Percentiles rank a stretch among this genome's conserved stretches.
phyloP scores from a whole-genome alignment of 2,329 filamentous ascomycete genomes.

The Aciculosporium take region DNA sequence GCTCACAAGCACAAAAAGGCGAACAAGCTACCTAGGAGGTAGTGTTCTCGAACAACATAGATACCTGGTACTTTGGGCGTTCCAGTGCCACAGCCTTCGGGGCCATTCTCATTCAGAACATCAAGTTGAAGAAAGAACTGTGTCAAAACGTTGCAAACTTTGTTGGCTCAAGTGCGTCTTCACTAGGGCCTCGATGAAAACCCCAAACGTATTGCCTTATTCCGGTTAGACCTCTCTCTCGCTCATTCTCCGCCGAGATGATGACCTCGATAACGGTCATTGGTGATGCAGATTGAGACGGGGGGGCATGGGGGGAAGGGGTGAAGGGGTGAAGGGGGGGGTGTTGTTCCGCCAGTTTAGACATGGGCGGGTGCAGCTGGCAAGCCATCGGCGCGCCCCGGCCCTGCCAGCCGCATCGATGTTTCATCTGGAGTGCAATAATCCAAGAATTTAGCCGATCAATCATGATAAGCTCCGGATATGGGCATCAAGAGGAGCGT shows the following conservation, averaged over 20 bases:
- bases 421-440: neutral
- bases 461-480: conserved; percentile 1
- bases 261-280: neutral
- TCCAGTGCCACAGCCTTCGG: neutral
- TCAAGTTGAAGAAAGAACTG: too few relatives aligned
- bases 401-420: neutral
- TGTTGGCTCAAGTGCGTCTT: neutral
- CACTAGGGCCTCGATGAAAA: neutral
- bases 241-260: conserved; percentile 2
- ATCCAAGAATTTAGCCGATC: neutral
- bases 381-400: neutral
- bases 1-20: neutral
- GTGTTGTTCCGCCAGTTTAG: neutral
- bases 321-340: neutral
- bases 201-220: conserved; percentile 1
- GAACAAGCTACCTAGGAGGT: too few relatives aligned
- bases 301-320: too few relatives aligned
- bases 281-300: too few relatives aligned
- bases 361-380: neutral
- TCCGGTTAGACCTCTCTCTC: conserved; percentile 3
- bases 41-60: too few relatives aligned
- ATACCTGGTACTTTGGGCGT: neutral
- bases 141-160: neutral
- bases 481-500: neutral
- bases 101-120: neutral